phyloP scores from a whole-genome alignment of 306 rosid species.

The Citrullus mucosospermus region DNA sequence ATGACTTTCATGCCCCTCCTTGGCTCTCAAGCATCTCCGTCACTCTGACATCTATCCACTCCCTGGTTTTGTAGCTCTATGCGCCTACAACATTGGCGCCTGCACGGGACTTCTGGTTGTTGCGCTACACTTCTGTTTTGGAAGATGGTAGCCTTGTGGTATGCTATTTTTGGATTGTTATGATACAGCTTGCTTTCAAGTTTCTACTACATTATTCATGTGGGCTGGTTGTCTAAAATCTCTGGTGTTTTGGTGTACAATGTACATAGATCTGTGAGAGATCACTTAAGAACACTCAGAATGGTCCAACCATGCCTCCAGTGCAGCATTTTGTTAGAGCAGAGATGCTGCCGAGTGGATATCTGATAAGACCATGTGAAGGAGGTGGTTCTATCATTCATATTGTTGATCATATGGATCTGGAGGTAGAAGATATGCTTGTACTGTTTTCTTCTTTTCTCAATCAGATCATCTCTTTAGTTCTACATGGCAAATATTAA shows the following conservation, averaged over 20 bases:
- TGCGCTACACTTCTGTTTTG: slow-evolving; percentile 89
- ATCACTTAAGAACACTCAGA: slow-evolving; percentile 88
- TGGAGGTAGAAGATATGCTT: slow-evolving; percentile 43
- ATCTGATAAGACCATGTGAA: slow-evolving; percentile 87
- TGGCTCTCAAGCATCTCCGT: not conserved
- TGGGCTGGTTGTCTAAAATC: not conserved
- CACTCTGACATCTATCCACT: not conserved
- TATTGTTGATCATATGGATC: slow-evolving; percentile 86
- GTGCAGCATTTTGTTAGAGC: slow-evolving; percentile 97
- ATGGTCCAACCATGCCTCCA: slow-evolving; percentile 94
- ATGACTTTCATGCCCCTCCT: not conserved
- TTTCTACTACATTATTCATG: not conserved
- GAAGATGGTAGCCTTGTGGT: slow-evolving; percentile 98
- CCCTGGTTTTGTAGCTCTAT: slow-evolving; percentile 45
- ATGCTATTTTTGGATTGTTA: slow-evolving; percentile 4
- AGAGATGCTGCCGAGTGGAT: slow-evolving; percentile 93
- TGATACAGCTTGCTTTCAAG: not conserved
- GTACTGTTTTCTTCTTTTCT: not conserved
- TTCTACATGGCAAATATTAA: not conserved
- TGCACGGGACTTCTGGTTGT: slow-evolving; percentile 92
- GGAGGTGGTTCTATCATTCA: slow-evolving; percentile 98
- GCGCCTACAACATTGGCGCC: slow-evolving; percentile 92
- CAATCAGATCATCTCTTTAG: not conserved
- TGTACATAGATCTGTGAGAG: slow-evolving; percentile 66
- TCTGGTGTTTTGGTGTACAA: slow-evolving; percentile 2